phyloP scores from a whole-genome alignment of 106 monocot species.

The Chionographis japonica region DNA sequence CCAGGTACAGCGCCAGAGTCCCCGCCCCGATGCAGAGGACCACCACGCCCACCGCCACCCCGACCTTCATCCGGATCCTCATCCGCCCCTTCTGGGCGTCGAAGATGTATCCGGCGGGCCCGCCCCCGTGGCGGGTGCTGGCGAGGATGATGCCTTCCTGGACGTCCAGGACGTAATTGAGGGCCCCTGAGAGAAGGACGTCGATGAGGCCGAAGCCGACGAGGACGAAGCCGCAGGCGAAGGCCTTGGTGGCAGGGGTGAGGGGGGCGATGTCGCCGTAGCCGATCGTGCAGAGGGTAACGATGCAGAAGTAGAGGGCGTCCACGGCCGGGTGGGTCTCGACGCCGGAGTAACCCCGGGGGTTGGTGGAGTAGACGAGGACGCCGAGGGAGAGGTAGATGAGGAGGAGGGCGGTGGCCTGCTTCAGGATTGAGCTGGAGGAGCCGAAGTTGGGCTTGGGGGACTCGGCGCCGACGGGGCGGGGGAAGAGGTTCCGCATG shows the following conservation, averaged over 20 bases:
- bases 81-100: slow-evolving; percentile 56
- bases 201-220: slow-evolving; percentile 66
- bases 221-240: slow-evolving; percentile 54
- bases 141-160: slow-evolving; percentile 40
- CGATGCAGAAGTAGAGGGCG: slow-evolving; percentile 65
- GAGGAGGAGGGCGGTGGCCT: slow-evolving; percentile 15
- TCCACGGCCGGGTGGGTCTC: slow-evolving; percentile 43
- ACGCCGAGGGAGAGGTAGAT: slow-evolving; percentile 30
- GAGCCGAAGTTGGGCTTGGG: slow-evolving; percentile 1
- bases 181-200: slow-evolving; percentile 34
- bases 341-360: slow-evolving; percentile 21
- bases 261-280: slow-evolving; percentile 62
- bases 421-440: slow-evolving; percentile 16
- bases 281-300: slow-evolving; percentile 65
- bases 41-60: slow-evolving; percentile 35
- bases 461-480: background rate
- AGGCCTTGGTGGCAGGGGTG: slow-evolving; percentile 29
- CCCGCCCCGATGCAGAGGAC: slow-evolving; percentile 42
- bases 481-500: slow-evolving; percentile 3
- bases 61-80: slow-evolving; percentile 56
- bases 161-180: slow-evolving; percentile 42
- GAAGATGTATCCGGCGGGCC: slow-evolving; percentile 17
- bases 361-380: slow-evolving; percentile 21
- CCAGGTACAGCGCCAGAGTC: slow-evolving; percentile 19
- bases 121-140: background rate